Base-by-base conservation (phyloP, 2,329 filamentous ascomycete genomes). In the Bipolaris zeicola region DNA sequence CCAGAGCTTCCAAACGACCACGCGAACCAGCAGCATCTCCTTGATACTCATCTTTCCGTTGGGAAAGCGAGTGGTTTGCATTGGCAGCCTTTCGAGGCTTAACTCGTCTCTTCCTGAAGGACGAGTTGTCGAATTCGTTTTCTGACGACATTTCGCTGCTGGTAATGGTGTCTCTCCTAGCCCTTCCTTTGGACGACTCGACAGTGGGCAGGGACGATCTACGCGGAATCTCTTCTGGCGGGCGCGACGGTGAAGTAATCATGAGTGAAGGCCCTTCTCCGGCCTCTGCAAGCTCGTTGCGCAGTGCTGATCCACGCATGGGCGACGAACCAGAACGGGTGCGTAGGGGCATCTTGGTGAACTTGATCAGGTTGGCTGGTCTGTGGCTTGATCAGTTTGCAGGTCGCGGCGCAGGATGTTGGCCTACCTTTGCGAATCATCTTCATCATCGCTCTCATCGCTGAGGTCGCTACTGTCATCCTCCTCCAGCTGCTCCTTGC, bases 341-440 rank as follows among this genome's bases (percentile, higher is more conserved):
- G 28, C 93, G 86, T 41, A 96, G 84, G 1, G 95, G 94, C 91
- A 97, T 94, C 78, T 98, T 98, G 46, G 90, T 87, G 76, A 99
- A 99, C 71, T 94, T 93, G 74, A 98, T 96, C 74, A 96, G 91
- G 72, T 96, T 91, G 2, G 89, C 89, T 42, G 90, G 89, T 51
- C 89, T 71, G 57, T 56, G 11, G 37, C 31, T n/a, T 33, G n/a
- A 41, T 60, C 33, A 62, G 53, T 43, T 42, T 34, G 37, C 20
- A 45, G 34, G 5, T 14, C 16, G 24, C 18, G 26, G 26, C n/a
- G 36, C 24, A 10, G 28, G 26, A 28, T n/a, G n/a, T 42, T 31
- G 20, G 36, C n/a, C 48, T 42, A 70, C 68, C 72, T 69, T 49
- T 77, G 75, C 54, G 65, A 68, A 22, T 91, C 89, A 1, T 85